Conservation (phyloP, 768 basidiomycete genomes). For the Boletus rubescentipes region DNA sequence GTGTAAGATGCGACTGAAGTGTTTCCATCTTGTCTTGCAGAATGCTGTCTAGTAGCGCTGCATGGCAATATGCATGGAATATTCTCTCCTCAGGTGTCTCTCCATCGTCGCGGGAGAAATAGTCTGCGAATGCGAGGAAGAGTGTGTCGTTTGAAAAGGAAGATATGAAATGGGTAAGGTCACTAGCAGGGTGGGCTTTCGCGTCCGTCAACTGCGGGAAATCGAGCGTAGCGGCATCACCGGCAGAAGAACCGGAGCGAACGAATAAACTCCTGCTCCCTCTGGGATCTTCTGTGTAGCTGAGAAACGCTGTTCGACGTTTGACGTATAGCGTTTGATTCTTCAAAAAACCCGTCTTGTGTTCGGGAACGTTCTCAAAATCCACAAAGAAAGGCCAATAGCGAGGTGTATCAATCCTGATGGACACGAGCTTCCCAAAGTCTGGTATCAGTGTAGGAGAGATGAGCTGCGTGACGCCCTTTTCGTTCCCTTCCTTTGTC, state of each 20-base stretch:
- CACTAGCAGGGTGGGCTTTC: conserved; percentile 64
- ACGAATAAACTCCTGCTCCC: conserved; percentile 92
- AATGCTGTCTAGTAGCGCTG: conserved; percentile 80
- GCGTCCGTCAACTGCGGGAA: conserved; percentile 73
- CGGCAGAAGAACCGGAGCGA: conserved; percentile 79
- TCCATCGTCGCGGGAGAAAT: conserved; percentile 63
- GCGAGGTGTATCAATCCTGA: conserved; percentile 89
- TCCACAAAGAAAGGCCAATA: conserved; percentile 95
- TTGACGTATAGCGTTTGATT: conserved; percentile 91
- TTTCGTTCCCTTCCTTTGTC: conserved; percentile 61
- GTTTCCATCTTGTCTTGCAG: conserved; percentile 87
- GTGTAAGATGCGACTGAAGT: conserved; percentile 67
- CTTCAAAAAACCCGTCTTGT: conserved; percentile 66
- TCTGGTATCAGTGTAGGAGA: conserved; percentile 93
- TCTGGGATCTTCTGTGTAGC: conserved; percentile 91
- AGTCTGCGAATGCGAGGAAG: conserved; percentile 80
- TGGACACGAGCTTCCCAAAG: conserved; percentile 74
- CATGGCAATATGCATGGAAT: conserved; percentile 73
- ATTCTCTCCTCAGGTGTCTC: conserved; percentile 58
- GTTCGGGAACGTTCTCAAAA: conserved; percentile 61
- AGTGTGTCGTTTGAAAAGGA: conserved; percentile 82
- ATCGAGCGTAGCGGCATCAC: conserved; percentile 83
- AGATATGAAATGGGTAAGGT: conserved; percentile 81
- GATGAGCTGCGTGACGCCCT: conserved; percentile 75
- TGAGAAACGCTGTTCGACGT: conserved; percentile 86